These are phyloP conservation scores for Phoma sp. DNA, from an alignment of 2,329 filamentous ascomycete genomes.

Conservation along the genomic window DNA sequence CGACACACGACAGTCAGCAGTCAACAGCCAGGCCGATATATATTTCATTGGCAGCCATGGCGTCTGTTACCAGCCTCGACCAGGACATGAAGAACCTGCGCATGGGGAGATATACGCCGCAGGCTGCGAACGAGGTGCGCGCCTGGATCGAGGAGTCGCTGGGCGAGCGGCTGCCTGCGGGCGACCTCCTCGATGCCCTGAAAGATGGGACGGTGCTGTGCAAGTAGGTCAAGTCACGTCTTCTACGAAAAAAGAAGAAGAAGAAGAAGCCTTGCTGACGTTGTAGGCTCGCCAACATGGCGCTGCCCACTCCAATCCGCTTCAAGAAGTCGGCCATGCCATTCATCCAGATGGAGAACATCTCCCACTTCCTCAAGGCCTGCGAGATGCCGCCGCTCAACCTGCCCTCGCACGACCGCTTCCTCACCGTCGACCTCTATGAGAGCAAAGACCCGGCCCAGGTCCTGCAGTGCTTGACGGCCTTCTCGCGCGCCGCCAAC, in stretches of 20 bases:
- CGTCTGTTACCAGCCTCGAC: constrained; percentile 90
- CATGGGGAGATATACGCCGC: constrained; percentile 89
- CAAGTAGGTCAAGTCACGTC: constrained; percentile 64
- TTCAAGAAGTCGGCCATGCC: constrained; percentile 95
- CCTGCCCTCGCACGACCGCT: constrained; percentile 91
- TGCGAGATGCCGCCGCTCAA: constrained; percentile 85
- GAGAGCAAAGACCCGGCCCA: constrained; percentile 96
- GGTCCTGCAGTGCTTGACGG: constrained; percentile 88
- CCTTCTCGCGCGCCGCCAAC: constrained; percentile 89
- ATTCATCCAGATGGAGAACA: constrained; percentile 99
- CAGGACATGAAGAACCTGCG: constrained; percentile 94
- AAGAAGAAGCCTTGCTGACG: constrained; percentile 1
- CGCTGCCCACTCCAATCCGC: constrained; percentile 76
- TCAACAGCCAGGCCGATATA: too few relatives aligned
- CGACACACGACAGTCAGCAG: constrained; percentile 11
- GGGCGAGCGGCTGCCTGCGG: constrained; percentile 72
- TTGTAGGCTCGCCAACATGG: constrained; percentile 79
- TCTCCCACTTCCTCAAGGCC: constrained; percentile 90
- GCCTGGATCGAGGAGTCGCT: constrained; percentile 85
- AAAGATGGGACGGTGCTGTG: constrained; percentile 93
- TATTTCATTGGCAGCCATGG: constrained; percentile 64
- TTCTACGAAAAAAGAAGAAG: too few relatives aligned
- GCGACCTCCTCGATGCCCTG: constrained; percentile 82
- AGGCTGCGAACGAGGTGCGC: constrained; percentile 83
- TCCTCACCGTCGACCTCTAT: constrained; percentile 95